Base-by-base conservation (phyloP, 331 rosid species). In the Erythrophleum ivorense region DNA sequence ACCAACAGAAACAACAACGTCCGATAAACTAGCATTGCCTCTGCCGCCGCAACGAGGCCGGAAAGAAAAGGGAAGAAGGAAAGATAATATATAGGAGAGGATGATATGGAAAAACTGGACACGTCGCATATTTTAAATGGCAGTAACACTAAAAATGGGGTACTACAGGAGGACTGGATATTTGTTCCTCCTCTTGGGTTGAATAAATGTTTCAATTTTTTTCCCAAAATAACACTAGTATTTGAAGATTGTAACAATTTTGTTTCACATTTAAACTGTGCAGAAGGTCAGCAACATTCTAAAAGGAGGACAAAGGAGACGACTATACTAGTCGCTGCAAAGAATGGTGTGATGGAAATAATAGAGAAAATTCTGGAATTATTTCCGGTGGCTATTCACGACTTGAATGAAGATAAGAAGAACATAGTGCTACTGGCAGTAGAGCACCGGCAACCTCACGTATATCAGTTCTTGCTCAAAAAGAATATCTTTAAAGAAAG, bases 331-430 rank as follows among this genome's bases (percentile, higher is more conserved):
- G 40, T 62, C 41, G 41, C 68, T 1, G n/a, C 68, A 62, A 62
- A 62, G 68, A 62, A 62, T 31, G 68, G 68, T 12, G 68, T 62
- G 68, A 31, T 62, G 41, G 68, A 62, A 33, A 62, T 62, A 13
- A 31, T 62, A 62, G n/a, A 62, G 68, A 31, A 62, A 12, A 62
- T 62, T 13, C 1, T 12, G 41, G 68, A 62, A 41, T 4, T 6
- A 5, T 31, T 62, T 13, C 68, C 41, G 1, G 68, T 62, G n/a
- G 41, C 68, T 1, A 62, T 62, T 62, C 4, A 62, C 3, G 68
- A 62, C 11, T 2, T 62, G n/a, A 62, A 29, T 12, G 68, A 62
- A 31, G 41, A 62, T 4, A 62, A 62, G 40, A 62, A 62, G 68
- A 62, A 62, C 40, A 12, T 62, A 13, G 68, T 62, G 68, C 31